A percentile compares a stretch with the other conserved stretches of the same genome.
These are phyloP conservation scores for Aspergillus neotritici DNA, from an alignment of 2,329 filamentous ascomycete genomes.

Conservation along the genomic window DNA sequence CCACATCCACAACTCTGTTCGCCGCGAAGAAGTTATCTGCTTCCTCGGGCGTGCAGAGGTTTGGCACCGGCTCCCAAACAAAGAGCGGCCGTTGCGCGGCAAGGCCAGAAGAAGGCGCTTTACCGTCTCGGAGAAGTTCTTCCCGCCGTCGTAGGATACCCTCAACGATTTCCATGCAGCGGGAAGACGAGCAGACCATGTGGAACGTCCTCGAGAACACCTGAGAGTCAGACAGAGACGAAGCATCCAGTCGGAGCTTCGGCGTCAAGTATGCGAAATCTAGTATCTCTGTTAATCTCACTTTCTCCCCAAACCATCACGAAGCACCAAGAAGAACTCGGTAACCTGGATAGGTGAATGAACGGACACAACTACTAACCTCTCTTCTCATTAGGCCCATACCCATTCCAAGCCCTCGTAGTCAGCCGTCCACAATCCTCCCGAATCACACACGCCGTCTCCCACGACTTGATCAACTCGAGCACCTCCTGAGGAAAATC, in stretches of 20 bases:
- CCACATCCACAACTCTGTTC: slow-evolving; percentile 51
- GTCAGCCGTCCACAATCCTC: slow-evolving; percentile 63
- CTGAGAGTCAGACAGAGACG: slow-evolving; percentile 61
- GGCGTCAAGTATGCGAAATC: slow-evolving; percentile 84
- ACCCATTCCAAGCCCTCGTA: slow-evolving; percentile 90
- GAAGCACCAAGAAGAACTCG: not conserved
- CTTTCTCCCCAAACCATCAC: not conserved
- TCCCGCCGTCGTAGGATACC: slow-evolving; percentile 58
- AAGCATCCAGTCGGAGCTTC: slow-evolving; percentile 72
- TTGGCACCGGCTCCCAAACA: slow-evolving; percentile 93
- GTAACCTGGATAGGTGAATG: not conserved
- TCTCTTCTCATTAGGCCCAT: slow-evolving; percentile 63
- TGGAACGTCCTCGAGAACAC: slow-evolving; percentile 75
- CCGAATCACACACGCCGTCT: slow-evolving; percentile 66
- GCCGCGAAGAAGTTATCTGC: slow-evolving; percentile 50
- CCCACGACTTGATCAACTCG: slow-evolving; percentile 64
- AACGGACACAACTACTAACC: slow-evolving; percentile 27
- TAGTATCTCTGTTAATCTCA: slow-evolving; percentile 27
- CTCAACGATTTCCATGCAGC: slow-evolving; percentile 70
- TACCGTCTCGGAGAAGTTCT: slow-evolving; percentile 23
- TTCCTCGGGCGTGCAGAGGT: slow-evolving; percentile 69
- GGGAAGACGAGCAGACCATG: slow-evolving; percentile 72
- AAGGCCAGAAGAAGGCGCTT: slow-evolving; percentile 24
- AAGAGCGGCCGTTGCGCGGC: slow-evolving; percentile 60
- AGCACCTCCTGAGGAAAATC: slow-evolving; percentile 72